Conservation (phyloP, 1,284 basidiomycete species). For the Ganoderma leucocontextum region DNA sequence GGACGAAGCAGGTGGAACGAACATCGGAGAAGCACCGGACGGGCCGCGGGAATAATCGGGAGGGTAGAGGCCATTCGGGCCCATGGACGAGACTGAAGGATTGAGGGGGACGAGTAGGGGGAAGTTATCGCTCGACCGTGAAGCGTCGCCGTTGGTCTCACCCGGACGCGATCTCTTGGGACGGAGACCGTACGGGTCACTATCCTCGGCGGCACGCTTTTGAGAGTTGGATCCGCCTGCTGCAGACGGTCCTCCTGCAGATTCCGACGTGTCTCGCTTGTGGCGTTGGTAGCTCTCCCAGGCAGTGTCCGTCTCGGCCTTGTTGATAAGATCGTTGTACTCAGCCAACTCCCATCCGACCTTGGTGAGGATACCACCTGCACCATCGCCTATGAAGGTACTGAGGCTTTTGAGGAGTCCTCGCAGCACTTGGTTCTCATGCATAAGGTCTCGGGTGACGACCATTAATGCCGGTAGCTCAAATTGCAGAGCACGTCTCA, state of each 20-base stretch:
- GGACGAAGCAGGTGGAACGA: constrained; percentile 56
- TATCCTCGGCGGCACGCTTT: constrained; percentile 59
- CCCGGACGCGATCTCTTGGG: constrained; percentile 59
- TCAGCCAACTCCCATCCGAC: constrained; percentile 81
- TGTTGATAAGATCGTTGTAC: constrained; percentile 83
- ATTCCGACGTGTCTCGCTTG: constrained; percentile 49
- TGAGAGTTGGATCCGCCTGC: constrained; percentile 22
- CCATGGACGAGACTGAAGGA: constrained; percentile 48
- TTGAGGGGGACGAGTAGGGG: constrained; percentile 64
- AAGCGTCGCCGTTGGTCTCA: constrained; percentile 52
- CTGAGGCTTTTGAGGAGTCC: constrained; percentile 79
- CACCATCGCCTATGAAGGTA: constrained; percentile 86
- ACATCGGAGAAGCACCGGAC: constrained; percentile 67
- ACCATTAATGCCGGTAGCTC: constrained; percentile 23
- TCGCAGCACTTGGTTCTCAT: constrained; percentile 87
- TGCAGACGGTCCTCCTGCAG: constrained; percentile 32
- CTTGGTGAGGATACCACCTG: constrained; percentile 78
- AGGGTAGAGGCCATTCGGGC: constrained; percentile 42
- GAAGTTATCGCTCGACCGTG: constrained; percentile 53
- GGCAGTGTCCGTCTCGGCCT: constrained; percentile 89
- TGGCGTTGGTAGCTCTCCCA: constrained; percentile 86
- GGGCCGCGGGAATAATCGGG: constrained; percentile 65
- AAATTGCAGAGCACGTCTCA: constrained; percentile 17
- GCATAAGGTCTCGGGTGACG: constrained; percentile 73
- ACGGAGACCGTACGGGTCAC: constrained; percentile 47